Conservation (phyloP, 2,329 filamentous ascomycete species). For the Exophiala sp. region DNA sequence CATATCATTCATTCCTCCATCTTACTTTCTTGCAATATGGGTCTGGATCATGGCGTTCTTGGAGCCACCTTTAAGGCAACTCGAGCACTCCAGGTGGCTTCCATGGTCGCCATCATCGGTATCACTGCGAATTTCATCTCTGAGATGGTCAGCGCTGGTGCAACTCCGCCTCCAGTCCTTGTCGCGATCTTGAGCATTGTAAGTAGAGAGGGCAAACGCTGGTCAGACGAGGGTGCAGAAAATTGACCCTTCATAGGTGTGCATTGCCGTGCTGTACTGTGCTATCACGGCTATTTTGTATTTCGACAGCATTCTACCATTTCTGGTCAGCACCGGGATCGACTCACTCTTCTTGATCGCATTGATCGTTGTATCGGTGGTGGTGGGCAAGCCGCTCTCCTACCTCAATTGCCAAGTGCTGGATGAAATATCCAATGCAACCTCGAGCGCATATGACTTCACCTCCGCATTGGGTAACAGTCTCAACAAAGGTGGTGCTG, state of each 20-base stretch:
- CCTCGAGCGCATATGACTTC: constrained; percentile 50
- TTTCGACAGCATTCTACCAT: constrained; percentile 67
- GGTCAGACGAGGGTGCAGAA: background rate
- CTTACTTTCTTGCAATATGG: constrained; percentile 18
- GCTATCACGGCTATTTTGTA: constrained; percentile 76
- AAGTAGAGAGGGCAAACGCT: constrained; percentile 38
- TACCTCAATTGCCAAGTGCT: constrained; percentile 65
- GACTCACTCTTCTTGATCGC: constrained; percentile 69
- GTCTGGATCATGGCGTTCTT: constrained; percentile 58
- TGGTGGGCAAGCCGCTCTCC: constrained; percentile 73
- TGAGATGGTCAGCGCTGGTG: constrained; percentile 61
- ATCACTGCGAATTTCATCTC: constrained; percentile 77
- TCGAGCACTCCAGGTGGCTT: constrained; percentile 63
- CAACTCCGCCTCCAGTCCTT: constrained; percentile 63
- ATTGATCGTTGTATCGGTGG: constrained; percentile 68
- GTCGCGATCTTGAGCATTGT: constrained; percentile 75
- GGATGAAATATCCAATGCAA: constrained; percentile 42
- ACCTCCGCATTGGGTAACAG: constrained; percentile 49
- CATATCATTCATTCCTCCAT: constrained; percentile 2
- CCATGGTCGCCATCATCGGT: constrained; percentile 71
- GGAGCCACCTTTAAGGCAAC: constrained; percentile 72
- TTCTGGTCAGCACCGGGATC: constrained; percentile 60
- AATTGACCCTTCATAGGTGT: constrained; percentile 50
- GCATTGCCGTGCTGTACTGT: constrained; percentile 72
- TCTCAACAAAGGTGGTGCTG: constrained; percentile 45